These are phyloP conservation scores for Nigrospora osmanthi DNA, from an alignment of 2,329 filamentous ascomycete genomes.

Conservation along the genomic window DNA sequence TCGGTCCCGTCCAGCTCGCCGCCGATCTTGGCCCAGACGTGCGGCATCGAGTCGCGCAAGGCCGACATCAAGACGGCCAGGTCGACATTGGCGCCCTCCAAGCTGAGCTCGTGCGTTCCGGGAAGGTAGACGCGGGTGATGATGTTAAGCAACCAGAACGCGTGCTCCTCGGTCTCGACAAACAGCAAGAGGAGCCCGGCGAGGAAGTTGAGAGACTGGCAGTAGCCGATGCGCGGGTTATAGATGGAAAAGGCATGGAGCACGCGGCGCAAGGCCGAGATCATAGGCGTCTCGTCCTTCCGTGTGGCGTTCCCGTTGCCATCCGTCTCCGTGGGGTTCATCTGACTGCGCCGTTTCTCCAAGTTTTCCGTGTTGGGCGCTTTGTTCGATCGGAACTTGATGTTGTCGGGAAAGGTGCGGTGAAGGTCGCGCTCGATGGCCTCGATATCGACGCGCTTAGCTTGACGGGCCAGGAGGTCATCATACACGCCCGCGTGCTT, in stretches of 20 bases:
- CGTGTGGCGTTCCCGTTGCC: conserved; percentile 13
- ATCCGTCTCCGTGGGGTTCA: conserved; percentile 22
- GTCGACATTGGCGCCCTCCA: conserved; percentile 90
- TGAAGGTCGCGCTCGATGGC: conserved; percentile 91
- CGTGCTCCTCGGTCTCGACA: conserved; percentile 78
- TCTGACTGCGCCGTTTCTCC: conserved; percentile 26
- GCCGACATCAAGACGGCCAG: conserved; percentile 87
- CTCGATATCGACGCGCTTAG: conserved; percentile 70
- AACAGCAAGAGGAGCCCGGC: conserved; percentile 86
- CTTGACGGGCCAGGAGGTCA: conserved; percentile 54
- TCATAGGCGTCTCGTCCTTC: conserved; percentile 62
- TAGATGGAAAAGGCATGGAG: conserved; percentile 85
- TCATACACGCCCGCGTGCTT: conserved; percentile 73
- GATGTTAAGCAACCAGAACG: conserved; percentile 88
- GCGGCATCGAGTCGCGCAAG: conserved; percentile 73
- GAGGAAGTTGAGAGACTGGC: conserved; percentile 91
- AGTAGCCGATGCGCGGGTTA: conserved; percentile 89
- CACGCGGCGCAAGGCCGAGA: conserved; percentile 75
- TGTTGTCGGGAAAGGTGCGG: conserved; percentile 90
- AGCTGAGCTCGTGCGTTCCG: conserved; percentile 81
- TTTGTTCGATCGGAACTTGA: conserved; percentile 68
- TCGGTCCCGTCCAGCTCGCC: conserved; percentile 56
- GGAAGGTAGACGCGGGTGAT: conserved; percentile 84
- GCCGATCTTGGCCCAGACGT: conserved; percentile 82
- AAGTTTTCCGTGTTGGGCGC: conserved; percentile 19